Evolutionary conservation across 306 rosid species (phyloP), one percentile per base, ranked within the genome.

Genomic region (Sechiopsis laciniata): DNA sequence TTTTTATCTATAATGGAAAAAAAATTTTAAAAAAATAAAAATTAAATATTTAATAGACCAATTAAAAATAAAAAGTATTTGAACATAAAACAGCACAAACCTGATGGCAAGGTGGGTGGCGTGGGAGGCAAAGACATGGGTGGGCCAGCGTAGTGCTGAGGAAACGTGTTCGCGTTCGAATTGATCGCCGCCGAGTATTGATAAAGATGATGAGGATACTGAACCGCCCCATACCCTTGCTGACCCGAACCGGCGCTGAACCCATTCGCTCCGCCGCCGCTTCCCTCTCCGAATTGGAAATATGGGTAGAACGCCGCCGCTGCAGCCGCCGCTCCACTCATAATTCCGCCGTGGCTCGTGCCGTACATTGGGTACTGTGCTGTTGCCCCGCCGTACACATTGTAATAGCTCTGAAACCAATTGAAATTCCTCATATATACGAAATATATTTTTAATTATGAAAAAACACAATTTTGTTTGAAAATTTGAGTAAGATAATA

Each of bases 61-160:
- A 37, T 37, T 37, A 40, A 40, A 40, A 40, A 40, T 37, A 40
- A 40, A 40, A 40, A 32, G 37, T 32, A 5, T 1, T 32, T 32
- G 37, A 32, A 32, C 4, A 32, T 1, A 40, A 50, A 50, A 50
- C 6, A 15, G 16, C 16, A 57, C 19, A n/a, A 46, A 83, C 96
- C 96, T 86, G 98, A 89, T 85, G 87, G 95, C 86, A 93, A 74
- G 32, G 98, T 91, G n/a, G 98, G 98, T 6, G 98, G 98, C 2
- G 98, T 80, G 45, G 96, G 92, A 0, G 96, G 90, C 52, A 94
- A 91, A 76, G 98, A 94, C 83, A 94, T 87, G 14, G 97, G 91
- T 4, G 98, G 82, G 74, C 81, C 97, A 67, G 84, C 97, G 59
- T 88, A 90, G 75, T 88, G 96, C 45, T 90, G 96, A 2, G 88